Conservation (phyloP, 2,329 filamentous ascomycete species). For the Fusarium udum region DNA sequence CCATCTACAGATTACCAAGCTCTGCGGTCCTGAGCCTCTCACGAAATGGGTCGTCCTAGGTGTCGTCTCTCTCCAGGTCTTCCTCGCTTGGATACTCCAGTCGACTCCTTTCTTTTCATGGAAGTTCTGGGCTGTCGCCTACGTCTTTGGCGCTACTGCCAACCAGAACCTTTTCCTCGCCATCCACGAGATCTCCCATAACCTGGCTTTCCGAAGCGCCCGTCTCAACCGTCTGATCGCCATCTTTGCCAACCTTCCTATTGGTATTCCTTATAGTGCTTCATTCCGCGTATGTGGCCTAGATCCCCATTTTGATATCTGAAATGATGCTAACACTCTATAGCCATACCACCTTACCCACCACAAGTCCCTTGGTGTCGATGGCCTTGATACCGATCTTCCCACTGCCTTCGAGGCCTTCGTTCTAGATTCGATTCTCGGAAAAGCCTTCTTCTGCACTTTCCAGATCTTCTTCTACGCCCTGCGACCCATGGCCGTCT, state of each 20-base stretch:
- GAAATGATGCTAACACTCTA: slow-evolving; percentile 32
- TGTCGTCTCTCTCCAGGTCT: slow-evolving; percentile 84
- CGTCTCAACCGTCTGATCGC: slow-evolving; percentile 85
- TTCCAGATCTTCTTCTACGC: slow-evolving; percentile 99
- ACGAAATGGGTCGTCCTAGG: slow-evolving; percentile 91
- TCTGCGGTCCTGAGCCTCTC: slow-evolving; percentile 94
- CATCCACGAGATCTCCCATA: slow-evolving; percentile 99
- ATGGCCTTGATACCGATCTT: slow-evolving; percentile 94
- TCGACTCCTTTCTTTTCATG: slow-evolving; percentile 82
- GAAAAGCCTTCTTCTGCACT: slow-evolving; percentile 98
- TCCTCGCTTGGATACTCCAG: slow-evolving; percentile 79
- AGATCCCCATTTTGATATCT: background rate
- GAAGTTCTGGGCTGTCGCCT: slow-evolving; percentile 86
- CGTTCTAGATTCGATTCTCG: slow-evolving; percentile 92
- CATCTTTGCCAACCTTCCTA: slow-evolving; percentile 94
- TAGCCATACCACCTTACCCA: slow-evolving; percentile 97
- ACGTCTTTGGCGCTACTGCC: slow-evolving; percentile 90
- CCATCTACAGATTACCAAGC: slow-evolving; percentile 80
- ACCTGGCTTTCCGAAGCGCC: slow-evolving; percentile 87
- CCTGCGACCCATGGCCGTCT: slow-evolving; percentile 92
- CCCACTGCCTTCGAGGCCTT: slow-evolving; percentile 91
- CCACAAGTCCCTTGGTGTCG: slow-evolving; percentile 97
- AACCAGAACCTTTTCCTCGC: slow-evolving; percentile 99
- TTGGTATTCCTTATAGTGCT: slow-evolving; percentile 94
- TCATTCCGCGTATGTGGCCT: slow-evolving; percentile 79